Evolutionary conservation across 1,284 basidiomycete genomes (phyloP), one percentile per base, ranked within the genome.

Genomic region (Puccinia coronata): DNA sequence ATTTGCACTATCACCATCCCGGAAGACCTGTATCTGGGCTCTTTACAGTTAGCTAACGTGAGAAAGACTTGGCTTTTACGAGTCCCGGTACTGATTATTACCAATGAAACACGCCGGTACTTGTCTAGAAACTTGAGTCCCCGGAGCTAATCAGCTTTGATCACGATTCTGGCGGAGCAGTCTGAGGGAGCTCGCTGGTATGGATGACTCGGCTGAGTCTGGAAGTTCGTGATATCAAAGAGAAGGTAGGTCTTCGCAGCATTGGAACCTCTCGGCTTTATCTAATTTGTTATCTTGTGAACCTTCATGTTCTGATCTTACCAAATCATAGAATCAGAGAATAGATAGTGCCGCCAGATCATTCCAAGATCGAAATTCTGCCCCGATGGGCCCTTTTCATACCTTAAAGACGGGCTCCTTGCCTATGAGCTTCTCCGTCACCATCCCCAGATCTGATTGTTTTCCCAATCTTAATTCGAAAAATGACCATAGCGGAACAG

Each of bases 161-260:
- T 20, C 59, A 31, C 20, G 59, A 63, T 34, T 31, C 59, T 39
- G 34, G 31, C 34, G 34, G 34, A 63, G 28, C 31, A 39, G 59
- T 63, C 59, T 39, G 59, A 63, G 59, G 34, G 59, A 63, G n/a
- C 12, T 39, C 59, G 59, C 34, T 63, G 28, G 59, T 34, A 63
- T 63, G 34, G 4, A 36, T 63, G 34, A 36, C 34, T 63, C 16
- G 34, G 59, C 59, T 39, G 59, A 63, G 59, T 31, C 34, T 12
- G 5, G 55, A 63, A 63, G 16, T 39, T 63, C 2, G 23, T 39
- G 18, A 4, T 11, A 4, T 12, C 36, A 63, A 63, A 63, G 34
- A 63, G 23, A 63, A 36, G 59, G 59, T 23, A 36, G 34, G 59
- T 63, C 28, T 39, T 18, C 34, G 28, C 2, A 63, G 16, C 28